Base-by-base conservation (phyloP, 441 rosid species). In the Daphne laureola region DNA sequence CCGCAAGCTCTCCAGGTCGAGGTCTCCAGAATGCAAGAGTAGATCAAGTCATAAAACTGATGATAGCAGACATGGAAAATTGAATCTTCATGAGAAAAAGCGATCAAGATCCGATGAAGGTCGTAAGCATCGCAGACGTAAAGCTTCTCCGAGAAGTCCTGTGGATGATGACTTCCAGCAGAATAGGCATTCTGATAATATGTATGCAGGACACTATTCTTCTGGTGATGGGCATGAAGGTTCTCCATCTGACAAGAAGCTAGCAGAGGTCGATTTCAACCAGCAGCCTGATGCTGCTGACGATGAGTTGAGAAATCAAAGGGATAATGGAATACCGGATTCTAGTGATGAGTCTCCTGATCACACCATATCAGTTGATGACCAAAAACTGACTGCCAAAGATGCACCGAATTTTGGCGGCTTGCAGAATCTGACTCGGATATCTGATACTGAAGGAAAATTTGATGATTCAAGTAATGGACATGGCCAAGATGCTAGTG, bases 1-100 rank as follows among this genome's bases (percentile, higher is more conserved):
- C 62, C 78, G 62, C 14, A 71, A 71, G 65, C 77, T 12, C 53
- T 81, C 88, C 21, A 77, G 81, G 67, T 78, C 92, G 31, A 72
- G 61, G 69, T 83, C 96, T 62, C 35, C 65, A 1, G 90, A 85
- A 64, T 63, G 69, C 46, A 84, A 61, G 71, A 69, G 60, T 43
- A 69, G 41, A 38, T 72, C 78, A 2, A 42, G 63, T 64, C 79
- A 56, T 51, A 69, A 61, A 53, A 46, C 27, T 14, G 78, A 67
- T 73, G 76, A 66, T 46, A 54, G n/a, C 45, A 71, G 62, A 65
- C 73, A 70, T 58, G 80, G 71, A 75, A 79, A 62, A 52, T 76
- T 80, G 53, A 81, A 74, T 64, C 77, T 57, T 65, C 74, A 43
- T 55, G 69, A 61, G 43, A 75, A 84, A 67, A 71, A 70, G 63